Conservation (phyloP, 768 basidiomycete species). For the Mycena leptocephala region DNA sequence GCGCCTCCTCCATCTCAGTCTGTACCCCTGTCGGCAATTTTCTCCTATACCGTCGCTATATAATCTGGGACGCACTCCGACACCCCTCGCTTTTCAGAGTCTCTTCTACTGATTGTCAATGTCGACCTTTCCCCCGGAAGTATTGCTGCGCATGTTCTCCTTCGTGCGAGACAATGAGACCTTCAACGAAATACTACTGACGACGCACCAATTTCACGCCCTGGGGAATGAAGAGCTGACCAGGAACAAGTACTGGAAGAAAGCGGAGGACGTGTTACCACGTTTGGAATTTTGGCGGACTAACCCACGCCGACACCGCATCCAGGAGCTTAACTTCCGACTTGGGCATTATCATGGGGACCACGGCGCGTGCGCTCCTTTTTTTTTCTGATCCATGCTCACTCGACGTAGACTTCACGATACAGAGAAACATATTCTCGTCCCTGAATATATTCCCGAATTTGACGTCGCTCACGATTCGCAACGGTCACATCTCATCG, state of each 20-base stretch:
- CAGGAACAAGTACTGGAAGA: no score
- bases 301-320: neutral
- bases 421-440: neutral
- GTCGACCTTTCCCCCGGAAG: neutral
- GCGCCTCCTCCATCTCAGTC: no score
- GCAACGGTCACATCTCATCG: neutral
- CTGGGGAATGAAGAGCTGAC: neutral
- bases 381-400: no score
- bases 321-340: neutral
- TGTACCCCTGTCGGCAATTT: no score
- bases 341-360: no score
- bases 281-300: neutral
- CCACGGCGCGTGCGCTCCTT: no score
- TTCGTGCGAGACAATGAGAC: slow-evolving; percentile 4
- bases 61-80: no score
- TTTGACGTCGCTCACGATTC: neutral
- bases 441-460: neutral
- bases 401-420: no score
- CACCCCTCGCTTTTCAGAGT: no score
- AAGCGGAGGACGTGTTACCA: neutral
- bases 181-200: neutral
- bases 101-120: no score
- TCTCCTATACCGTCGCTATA: no score
- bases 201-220: neutral
- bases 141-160: neutral